These are phyloP conservation scores for Fraxinus paxiana DNA, from an alignment of 305 asterid species.

Conservation along the genomic window DNA sequence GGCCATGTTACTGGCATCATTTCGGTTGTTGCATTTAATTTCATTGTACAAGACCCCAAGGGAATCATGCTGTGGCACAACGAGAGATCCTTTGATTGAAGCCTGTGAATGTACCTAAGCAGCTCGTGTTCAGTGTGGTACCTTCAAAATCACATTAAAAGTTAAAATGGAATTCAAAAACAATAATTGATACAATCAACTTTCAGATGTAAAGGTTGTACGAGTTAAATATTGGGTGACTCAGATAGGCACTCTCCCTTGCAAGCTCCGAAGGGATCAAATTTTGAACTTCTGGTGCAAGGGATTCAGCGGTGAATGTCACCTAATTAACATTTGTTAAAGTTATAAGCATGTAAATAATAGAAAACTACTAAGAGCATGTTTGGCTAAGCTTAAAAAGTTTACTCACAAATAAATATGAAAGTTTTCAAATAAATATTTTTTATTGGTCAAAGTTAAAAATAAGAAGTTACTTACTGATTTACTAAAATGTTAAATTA, in stretches of 20 bases:
- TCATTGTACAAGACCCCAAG: slow-evolving; percentile 96
- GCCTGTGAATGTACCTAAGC: slow-evolving; percentile 64
- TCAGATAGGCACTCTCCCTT: slow-evolving; percentile 73
- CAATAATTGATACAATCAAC: background rate
- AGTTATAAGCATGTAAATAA: background rate
- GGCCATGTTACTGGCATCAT: slow-evolving; percentile 99
- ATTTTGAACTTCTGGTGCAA: slow-evolving; percentile 70
- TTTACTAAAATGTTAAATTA: background rate
- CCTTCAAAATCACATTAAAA: slow-evolving; percentile 37
- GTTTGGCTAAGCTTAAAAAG: background rate
- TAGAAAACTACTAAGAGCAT: background rate
- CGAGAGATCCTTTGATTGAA: slow-evolving; percentile 74
- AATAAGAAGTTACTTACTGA: background rate
- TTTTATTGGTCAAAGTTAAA: background rate
- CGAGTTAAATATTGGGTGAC: slow-evolving; percentile 89
- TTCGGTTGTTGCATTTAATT: slow-evolving; percentile 85
- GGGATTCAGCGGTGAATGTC: slow-evolving; percentile 72
- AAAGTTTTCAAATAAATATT: background rate
- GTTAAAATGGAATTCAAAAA: background rate
- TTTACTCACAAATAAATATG: background rate
- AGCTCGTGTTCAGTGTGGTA: slow-evolving; percentile 90
- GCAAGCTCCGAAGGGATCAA: slow-evolving; percentile 70
- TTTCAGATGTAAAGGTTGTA: slow-evolving; percentile 29
- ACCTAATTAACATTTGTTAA: slow-evolving; percentile 41
- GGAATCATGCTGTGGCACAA: slow-evolving; percentile 98